Base-by-base conservation (phyloP, 169 alveolate species). In the Cryptosporidium baileyi region DNA sequence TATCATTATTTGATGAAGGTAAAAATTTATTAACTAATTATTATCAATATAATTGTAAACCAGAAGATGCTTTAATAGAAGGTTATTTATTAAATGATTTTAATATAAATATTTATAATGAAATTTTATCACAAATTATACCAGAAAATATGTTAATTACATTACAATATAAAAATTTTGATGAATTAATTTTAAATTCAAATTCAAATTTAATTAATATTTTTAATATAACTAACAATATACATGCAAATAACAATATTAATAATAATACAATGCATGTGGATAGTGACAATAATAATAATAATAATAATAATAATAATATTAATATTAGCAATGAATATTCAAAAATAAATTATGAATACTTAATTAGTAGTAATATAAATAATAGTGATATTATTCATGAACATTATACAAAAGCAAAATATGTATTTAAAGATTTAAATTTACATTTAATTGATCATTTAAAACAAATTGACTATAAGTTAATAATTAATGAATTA, bases 131-230 rank as follows among this genome's bases (percentile, higher is more conserved):
- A 17, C 67, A 52, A 54, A 7, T 49, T 9, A 30, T 9, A 19
- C 82, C 82, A 11, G 59, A 74, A 7, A 74, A 74, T 17, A 24
- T 67, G 44, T 49, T 74, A 0, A 26, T 74, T 26, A 8, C 36
- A 24, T 57, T 74, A 30, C 32, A 44, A 11, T 2, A 30, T 2
- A n/a, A 30, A 3, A 47, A 57, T 4, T 22, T 74, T 5, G 60
- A 74, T 13, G 30, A 24, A 24, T 19, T 74, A 4, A 51, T 52
- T 24, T 5, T 51, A 5, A 57, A n/a, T 30, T 19, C 61, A 47
- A 22, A 24, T 26, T 26, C 30, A 7, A 8, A 8, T 17, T n/a
- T n/a, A n/a, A n/a, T n/a, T n/a, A n/a, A n/a, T n/a, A n/a, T n/a
- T n/a, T n/a, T n/a, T n/a, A n/a, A n/a, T n/a, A n/a, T n/a, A n/a